A percentile compares a stretch with the other conserved stretches of the same genome.
These are phyloP conservation scores for Schizophyllum amplum DNA, from an alignment of 1,284 basidiomycete genomes.

Conservation along the genomic window DNA sequence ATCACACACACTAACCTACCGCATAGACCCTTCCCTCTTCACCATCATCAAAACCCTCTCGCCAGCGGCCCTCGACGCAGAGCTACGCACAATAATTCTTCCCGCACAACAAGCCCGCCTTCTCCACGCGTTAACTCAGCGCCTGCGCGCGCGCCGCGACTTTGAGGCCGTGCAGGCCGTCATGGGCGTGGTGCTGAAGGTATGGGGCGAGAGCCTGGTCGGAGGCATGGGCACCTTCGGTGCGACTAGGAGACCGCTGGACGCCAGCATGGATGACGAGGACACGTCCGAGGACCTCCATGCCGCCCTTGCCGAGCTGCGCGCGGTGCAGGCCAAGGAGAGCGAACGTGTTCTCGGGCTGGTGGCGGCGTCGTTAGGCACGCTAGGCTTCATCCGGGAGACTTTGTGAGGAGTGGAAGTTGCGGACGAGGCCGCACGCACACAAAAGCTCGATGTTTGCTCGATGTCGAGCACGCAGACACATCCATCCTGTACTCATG, in stretches of 20 bases:
- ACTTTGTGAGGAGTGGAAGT: slow-evolving; percentile 29
- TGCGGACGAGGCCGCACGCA: too few species aligned
- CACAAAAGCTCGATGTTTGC: too few species aligned
- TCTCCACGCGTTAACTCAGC: slow-evolving; percentile 64
- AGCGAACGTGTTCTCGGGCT: slow-evolving; percentile 66
- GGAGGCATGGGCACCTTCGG: too few species aligned
- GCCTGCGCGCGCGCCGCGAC: slow-evolving; percentile 76
- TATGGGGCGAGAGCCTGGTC: slow-evolving; percentile 80
- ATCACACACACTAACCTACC: slow-evolving; percentile 1
- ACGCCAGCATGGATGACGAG: slow-evolving; percentile 15
- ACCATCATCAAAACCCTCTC: slow-evolving; percentile 80
- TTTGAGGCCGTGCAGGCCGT: slow-evolving; percentile 95
- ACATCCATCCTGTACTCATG: too few species aligned
- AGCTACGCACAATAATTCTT: slow-evolving; percentile 75
- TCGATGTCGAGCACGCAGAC: too few species aligned
- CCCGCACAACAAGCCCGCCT: slow-evolving; percentile 64
- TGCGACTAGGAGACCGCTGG: too few species aligned
- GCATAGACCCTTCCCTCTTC: slow-evolving; percentile 77
- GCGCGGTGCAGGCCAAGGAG: slow-evolving; percentile 62
- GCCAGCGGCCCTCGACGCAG: slow-evolving; percentile 86
- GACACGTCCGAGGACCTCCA: slow-evolving; percentile 64
- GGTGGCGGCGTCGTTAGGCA: slow-evolving; percentile 63
- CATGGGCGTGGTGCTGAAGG: slow-evolving; percentile 75
- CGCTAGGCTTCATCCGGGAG: slow-evolving; percentile 58
- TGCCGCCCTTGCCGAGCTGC: slow-evolving; percentile 46